phyloP scores from a whole-genome alignment of 139 green algal genomes.

The Micractinium conductrix region DNA sequence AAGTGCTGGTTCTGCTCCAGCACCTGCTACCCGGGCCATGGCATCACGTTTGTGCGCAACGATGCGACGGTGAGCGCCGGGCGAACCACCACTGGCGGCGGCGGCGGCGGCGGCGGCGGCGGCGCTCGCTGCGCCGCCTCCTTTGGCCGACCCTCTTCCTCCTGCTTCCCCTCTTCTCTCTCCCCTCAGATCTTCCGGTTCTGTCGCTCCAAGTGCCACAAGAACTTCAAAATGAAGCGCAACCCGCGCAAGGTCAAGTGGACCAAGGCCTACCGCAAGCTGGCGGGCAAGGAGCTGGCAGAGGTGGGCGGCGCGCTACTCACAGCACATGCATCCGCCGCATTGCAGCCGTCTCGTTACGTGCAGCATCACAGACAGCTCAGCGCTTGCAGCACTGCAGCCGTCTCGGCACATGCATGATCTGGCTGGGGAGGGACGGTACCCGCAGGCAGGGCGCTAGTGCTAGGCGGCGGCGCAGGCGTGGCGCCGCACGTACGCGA shows the following conservation, averaged over 20 bases:
- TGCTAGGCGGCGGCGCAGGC: too few species aligned
- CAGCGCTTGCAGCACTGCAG: too few species aligned
- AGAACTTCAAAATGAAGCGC: slow-evolving; percentile 99
- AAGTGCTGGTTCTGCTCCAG: slow-evolving; percentile 99
- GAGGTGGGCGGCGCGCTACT: too few species aligned
- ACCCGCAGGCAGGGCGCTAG: too few species aligned
- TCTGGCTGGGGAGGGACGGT: too few species aligned
- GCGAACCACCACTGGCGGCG: neutral
- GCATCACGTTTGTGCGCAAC: slow-evolving; percentile 97
- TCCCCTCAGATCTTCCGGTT: slow-evolving; percentile 90
- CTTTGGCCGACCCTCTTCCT: neutral
- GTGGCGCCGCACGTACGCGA: too few species aligned
- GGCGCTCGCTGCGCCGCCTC: neutral
- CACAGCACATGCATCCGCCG: too few species aligned
- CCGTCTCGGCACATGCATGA: too few species aligned
- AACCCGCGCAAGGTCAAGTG: slow-evolving; percentile 98
- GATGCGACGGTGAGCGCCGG: slow-evolving; percentile 73
- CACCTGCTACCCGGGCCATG: slow-evolving; percentile 95
- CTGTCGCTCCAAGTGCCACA: slow-evolving; percentile 98
- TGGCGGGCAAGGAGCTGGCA: slow-evolving; percentile 94
- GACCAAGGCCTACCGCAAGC: slow-evolving; percentile 97
- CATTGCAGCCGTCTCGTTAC: too few species aligned
- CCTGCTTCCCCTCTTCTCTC: neutral
- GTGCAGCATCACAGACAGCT: too few species aligned
- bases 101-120: too few species aligned